These are phyloP conservation scores for Rhizodiscina lignyota DNA, from an alignment of 495 filamentous ascomycete species.

Conservation along the genomic window DNA sequence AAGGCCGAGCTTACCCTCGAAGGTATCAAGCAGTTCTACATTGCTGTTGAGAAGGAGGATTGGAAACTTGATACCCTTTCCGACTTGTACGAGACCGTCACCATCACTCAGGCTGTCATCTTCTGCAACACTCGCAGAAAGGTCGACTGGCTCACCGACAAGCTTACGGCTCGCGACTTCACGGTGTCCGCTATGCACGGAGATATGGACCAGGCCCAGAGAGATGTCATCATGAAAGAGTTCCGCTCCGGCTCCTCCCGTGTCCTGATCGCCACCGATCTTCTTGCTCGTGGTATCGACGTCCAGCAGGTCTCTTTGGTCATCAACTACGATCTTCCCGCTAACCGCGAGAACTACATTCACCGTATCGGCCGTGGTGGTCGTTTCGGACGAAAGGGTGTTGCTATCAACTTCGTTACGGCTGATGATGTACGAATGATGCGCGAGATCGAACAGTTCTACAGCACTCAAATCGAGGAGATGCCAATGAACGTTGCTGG, in stretches of 20 bases:
- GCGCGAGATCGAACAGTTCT: conserved; percentile 82
- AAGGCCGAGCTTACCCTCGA: conserved; percentile 97
- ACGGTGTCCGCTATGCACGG: conserved; percentile 99
- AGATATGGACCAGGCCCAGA: conserved; percentile 94
- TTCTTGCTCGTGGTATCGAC: conserved; percentile 96
- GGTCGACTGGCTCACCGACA: conserved; percentile 99
- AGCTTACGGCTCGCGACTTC: conserved; percentile 94
- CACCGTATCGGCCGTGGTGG: conserved; percentile 97
- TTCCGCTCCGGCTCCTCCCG: conserved; percentile 95
- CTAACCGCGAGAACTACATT: conserved; percentile 99
- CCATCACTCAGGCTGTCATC: conserved; percentile 98
- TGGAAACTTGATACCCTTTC: conserved; percentile 99
- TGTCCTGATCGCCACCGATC: conserved; percentile 94
- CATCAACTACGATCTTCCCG: conserved; percentile 98
- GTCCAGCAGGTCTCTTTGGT: conserved; percentile 98
- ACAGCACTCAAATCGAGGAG: conserved; percentile 70
- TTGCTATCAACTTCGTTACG: conserved; percentile 99
- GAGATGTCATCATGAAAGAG: conserved; percentile 99
- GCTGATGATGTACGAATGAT: conserved; percentile 98
- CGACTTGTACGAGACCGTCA: conserved; percentile 97
- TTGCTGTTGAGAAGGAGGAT: conserved; percentile 98
- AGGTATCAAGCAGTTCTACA: conserved; percentile 99
- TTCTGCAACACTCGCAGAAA: conserved; percentile 99
- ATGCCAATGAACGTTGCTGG: conserved; percentile 76
- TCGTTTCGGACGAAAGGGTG: conserved; percentile 98